Percentiles rank a stretch among this genome's conserved stretches.
phyloP scores from a whole-genome alignment of 257 asterid genomes.

The Paraleonurus japonicus region DNA sequence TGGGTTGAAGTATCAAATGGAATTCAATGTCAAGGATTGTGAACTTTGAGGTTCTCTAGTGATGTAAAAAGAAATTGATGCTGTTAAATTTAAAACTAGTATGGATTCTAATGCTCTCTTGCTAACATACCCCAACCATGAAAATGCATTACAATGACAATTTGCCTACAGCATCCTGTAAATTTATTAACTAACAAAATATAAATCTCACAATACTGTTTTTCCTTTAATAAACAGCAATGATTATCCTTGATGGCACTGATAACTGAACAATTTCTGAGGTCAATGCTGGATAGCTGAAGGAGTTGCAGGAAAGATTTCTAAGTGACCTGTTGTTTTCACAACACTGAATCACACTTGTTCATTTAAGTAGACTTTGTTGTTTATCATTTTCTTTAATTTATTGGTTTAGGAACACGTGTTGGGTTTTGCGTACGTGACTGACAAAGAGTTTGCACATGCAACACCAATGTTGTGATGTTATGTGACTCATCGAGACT shows the following conservation, averaged over 20 bases:
- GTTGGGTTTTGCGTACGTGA: neutral
- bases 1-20: slow-evolving; percentile 12
- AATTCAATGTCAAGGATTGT: neutral
- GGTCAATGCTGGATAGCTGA: neutral
- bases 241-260: neutral
- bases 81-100: neutral
- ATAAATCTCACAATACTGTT: neutral
- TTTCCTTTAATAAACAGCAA: neutral
- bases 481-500: neutral
- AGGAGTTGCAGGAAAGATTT: neutral
- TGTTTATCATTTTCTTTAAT: neutral
- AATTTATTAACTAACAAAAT: neutral
- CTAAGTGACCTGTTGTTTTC: neutral
- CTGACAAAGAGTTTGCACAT: slow-evolving; percentile 12
- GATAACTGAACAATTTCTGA: neutral
- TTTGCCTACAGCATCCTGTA: neutral
- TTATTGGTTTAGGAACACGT: neutral
- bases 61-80: neutral
- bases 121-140: neutral
- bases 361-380: neutral
- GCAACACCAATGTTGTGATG: neutral
- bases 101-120: neutral
- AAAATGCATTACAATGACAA: neutral
- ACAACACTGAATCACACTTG: slow-evolving; percentile 5
- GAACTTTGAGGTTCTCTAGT: neutral